These are phyloP conservation scores for Metarhizium album DNA, from an alignment of 2,329 filamentous ascomycete species.

Conservation along the genomic window DNA sequence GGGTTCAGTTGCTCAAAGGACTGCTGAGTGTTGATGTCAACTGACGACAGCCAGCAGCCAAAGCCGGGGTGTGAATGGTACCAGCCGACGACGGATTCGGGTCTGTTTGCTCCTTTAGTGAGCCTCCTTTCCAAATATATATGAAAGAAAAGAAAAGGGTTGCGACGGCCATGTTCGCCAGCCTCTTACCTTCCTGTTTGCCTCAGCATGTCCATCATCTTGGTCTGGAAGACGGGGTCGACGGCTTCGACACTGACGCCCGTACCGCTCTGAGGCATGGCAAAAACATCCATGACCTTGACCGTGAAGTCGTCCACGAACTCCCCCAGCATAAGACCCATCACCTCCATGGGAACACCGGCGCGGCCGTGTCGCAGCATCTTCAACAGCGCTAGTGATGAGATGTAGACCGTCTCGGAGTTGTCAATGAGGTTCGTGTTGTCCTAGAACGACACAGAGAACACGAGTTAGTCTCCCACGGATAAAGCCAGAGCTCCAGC, in stretches of 20 bases:
- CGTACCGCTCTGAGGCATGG: slow-evolving; percentile 97
- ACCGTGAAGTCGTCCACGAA: slow-evolving; percentile 99
- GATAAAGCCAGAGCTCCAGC: neutral
- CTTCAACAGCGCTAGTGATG: slow-evolving; percentile 90
- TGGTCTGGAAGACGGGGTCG: slow-evolving; percentile 96
- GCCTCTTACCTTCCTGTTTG: slow-evolving; percentile 78
- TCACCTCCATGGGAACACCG: slow-evolving; percentile 99
- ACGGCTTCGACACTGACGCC: slow-evolving; percentile 97
- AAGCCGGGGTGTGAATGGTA: slow-evolving; percentile 99
- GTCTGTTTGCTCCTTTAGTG: slow-evolving; percentile 38
- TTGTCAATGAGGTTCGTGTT: slow-evolving; percentile 92
- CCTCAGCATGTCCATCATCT: slow-evolving; percentile 99
- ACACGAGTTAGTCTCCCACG: neutral
- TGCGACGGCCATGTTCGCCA: slow-evolving; percentile 7
- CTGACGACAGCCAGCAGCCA: slow-evolving; percentile 96
- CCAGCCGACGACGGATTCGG: slow-evolving; percentile 96
- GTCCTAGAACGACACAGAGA: slow-evolving; percentile 47
- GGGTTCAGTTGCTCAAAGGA: slow-evolving; percentile 99
- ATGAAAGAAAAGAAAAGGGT: too few species aligned
- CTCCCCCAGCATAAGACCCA: slow-evolving; percentile 97
- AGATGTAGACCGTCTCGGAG: slow-evolving; percentile 98
- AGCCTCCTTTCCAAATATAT: slow-evolving; percentile 10
- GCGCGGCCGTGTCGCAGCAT: slow-evolving; percentile 97
- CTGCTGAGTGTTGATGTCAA: slow-evolving; percentile 99
- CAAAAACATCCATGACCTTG: slow-evolving; percentile 95